phyloP scores from a whole-genome alignment of 768 basidiomycete genomes.

The Leccinum rimulosum region DNA sequence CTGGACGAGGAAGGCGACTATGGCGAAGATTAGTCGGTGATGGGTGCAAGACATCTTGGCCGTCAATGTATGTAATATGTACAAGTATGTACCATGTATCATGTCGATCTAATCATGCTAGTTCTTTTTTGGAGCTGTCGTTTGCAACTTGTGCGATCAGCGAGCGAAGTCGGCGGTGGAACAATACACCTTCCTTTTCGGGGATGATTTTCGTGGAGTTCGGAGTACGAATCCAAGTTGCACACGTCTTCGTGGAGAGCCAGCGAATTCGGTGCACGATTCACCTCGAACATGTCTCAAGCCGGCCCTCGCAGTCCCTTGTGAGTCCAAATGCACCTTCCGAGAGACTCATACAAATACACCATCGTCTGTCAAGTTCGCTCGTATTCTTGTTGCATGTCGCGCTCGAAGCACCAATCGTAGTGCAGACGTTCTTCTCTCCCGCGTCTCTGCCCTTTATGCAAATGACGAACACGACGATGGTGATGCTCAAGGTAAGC shows the following conservation, averaged over 20 bases:
- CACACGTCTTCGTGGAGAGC: not conserved
- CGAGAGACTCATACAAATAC: not conserved
- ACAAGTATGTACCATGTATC: conserved; percentile 7
- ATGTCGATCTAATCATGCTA: conserved; percentile 11
- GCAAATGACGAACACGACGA: conserved; percentile 77
- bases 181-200: conserved; percentile 12
- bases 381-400: conserved; percentile 76
- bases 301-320: conserved; percentile 36
- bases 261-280: not conserved
- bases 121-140: not conserved
- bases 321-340: conserved; percentile 27
- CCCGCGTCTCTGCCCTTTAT: conserved; percentile 67
- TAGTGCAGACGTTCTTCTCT: conserved; percentile 70
- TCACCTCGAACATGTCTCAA: conserved; percentile 17
- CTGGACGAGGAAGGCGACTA: conserved; percentile 37
- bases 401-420: conserved; percentile 74
- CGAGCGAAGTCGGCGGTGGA: not conserved
- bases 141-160: not conserved
- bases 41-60: not conserved
- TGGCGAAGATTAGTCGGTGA: conserved; percentile 20
- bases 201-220: conserved; percentile 26
- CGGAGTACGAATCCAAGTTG: conserved; percentile 23
- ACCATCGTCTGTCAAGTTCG: conserved; percentile 39
- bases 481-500: conserved; percentile 69
- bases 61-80: conserved; percentile 6